Base-by-base conservation (phyloP, 371 early-diverging fungal species). In the Blastocladiella emersonii region DNA sequence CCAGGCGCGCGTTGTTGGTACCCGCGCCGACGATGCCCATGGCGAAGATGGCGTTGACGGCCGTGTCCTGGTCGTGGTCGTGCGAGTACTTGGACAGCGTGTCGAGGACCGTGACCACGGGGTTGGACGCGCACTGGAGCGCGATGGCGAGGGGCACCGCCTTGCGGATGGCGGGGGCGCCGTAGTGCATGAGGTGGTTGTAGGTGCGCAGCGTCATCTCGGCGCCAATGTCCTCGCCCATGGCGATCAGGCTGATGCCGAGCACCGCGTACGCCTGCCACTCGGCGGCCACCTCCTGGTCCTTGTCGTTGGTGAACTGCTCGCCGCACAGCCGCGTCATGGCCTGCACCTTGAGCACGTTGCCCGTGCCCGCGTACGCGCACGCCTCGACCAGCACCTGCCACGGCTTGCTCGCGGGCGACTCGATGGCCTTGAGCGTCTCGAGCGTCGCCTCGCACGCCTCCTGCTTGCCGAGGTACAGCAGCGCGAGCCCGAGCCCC, bases 11-110 rank as follows among this genome's bases (percentile, higher is more conserved):
- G 74, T 98, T 98, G 79, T 98, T 98, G n/a, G 98, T 98, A 61
- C 99, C 99, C 4, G 98, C 98, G 43, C 98, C 98, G 25, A 99
- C 91, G 60, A 98, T 72, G 59, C 99, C 99, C 90, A 99, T 92
- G 36, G 98, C 95, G 76, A 98, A 91, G 55, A 99, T 90, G 34
- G 99, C 93, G 70, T 92, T 93, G 59, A 90, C 72, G 32, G 99
- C 93, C 27, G 97, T 96, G 43, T 93, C 90, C 36, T 78, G 72
- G 71, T 98, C 98, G 65, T 90, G 89, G 75, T 95, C 97, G 77
- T 98, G 98, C 39, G 97, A 92, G 75, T 89, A 92, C 78, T 92
- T 96, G 73, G 90, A 90, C 49, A 99, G 85, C 27, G 89, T 88
- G 65, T 99, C 99, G 30, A 99, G 78, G 35, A 99, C 88, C 53